Evolutionary conservation across 163 green algal genomes (phyloP), one percentile per base, ranked within the genome.

Genomic region (Prototheca cutis): DNA sequence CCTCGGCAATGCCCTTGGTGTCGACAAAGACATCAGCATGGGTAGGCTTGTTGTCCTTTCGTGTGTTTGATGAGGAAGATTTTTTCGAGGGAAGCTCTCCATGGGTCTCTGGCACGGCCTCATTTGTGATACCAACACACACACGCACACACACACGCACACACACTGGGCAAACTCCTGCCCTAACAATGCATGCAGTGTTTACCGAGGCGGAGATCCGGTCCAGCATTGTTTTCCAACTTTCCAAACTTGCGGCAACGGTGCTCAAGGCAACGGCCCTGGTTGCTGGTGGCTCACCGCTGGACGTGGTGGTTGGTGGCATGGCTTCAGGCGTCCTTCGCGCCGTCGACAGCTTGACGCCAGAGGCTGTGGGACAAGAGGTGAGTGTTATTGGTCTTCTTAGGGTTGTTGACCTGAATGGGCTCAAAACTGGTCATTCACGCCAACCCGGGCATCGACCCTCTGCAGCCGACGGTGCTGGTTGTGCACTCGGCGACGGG

Each of bases 221-320:
- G 4, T 78, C 81, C 29, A 87, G 71, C 57, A 67, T 97, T 53
- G 87, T 93, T 18, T 99, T 98, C 78, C 90, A 97, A 77, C 73
- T 95, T 49, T 84, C 80, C 59, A 88, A 85, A 65, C 67, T 90
- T 42, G 59, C 33, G 34, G 72, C 70, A 5, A 55, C 80, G 31
- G 57, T 89, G 54, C 68, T 87, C n/a, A 70, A 77, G 54, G 60
- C 39, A 19, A 27, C 59, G 45, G 59, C 28, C 52, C 21, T 28
- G 2, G 17, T 33, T 5, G 48, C 30, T 2, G 54, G 58, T 10
- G 59, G 21, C 45, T 51, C 53, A 59, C 63, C 75, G 15, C 97
- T 89, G 89, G 88, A 98, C 42, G 81, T 81, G 13, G 66, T 98
- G 7, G 85, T 97, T 17, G 63, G 72, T 58, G 88, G 87, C 72